phyloP scores from a whole-genome alignment of 768 basidiomycete species.

The Rubroboletus pulcherrimus region DNA sequence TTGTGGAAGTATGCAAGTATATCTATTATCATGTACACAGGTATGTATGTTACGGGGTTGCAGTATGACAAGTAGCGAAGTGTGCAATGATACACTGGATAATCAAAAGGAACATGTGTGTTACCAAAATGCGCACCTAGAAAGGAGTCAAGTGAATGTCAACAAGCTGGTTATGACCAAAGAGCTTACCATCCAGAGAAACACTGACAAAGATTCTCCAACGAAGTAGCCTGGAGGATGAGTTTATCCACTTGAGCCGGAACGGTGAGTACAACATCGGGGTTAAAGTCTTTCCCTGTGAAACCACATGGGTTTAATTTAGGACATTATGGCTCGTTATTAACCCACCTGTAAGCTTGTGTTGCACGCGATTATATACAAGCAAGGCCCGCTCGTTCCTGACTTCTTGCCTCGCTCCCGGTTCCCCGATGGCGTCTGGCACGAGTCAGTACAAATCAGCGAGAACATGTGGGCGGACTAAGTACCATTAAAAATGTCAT shows the following conservation, averaged over 20 bases:
- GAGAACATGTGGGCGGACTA: not conserved
- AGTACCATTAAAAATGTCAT: slow-evolving; percentile 87
- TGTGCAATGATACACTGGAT: slow-evolving; percentile 10
- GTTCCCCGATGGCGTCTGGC: slow-evolving; percentile 44
- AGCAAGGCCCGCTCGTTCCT: slow-evolving; percentile 87
- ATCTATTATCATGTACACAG: slow-evolving; percentile 1
- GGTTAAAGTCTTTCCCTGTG: slow-evolving; percentile 90
- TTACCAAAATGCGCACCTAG: slow-evolving; percentile 77
- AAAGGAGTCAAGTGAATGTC: not conserved
- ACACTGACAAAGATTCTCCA: slow-evolving; percentile 95
- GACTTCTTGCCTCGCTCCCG: slow-evolving; percentile 71
- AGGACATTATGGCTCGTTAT: not conserved
- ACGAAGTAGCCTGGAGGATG: slow-evolving; percentile 86
- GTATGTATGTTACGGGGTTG: slow-evolving; percentile 25
- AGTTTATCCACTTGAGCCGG: slow-evolving; percentile 85
- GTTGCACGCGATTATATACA: slow-evolving; percentile 92
- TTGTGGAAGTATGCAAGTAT: not conserved
- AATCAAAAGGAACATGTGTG: not conserved
- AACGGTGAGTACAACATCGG: slow-evolving; percentile 70
- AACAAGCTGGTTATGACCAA: not conserved
- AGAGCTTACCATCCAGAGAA: slow-evolving; percentile 81
- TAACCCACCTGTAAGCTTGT: slow-evolving; percentile 83
- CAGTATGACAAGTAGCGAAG: slow-evolving; percentile 9
- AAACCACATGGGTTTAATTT: not conserved
- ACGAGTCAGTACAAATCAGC: slow-evolving; percentile 2